Base-by-base conservation (phyloP, 2,329 filamentous ascomycete genomes). In the Botryotinia convoluta region DNA sequence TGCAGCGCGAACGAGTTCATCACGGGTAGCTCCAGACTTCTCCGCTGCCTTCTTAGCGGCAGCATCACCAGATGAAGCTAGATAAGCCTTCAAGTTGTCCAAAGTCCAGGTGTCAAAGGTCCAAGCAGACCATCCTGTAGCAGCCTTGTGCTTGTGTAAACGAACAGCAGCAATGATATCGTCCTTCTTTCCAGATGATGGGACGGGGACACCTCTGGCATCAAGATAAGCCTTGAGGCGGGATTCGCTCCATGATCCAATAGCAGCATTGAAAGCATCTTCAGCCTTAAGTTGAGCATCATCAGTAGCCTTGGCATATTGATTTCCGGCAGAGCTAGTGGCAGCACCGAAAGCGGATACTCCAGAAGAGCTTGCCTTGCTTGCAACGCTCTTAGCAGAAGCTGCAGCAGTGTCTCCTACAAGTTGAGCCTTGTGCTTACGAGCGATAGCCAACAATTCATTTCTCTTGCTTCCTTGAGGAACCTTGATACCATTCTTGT, bases 381-480 rank as follows among this genome's bases (percentile, higher is more conserved):
- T 93, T 59, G 91, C 91, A 74, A 91, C 91, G 71, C 91, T 92
- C 75, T 87, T 90, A 8, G 87, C 87, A 35, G 88, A 89, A 42
- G 87, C 84, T 54, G 87, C 73, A 48, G 76, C 75, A 54, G 87
- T 92, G 79, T 94, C 91, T 74, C 90, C 91, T 29, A 91, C 85
- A 63, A 95, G 85, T 74, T 90, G 85, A 74, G 92, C 91, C 74
- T 93, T 91, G 84, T 97, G 89, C 87, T 96, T 97, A 81, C 95
- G 94, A 76, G 95, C 92, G 75, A 98, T 88, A 71, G 95, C 94
- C 71, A 97, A 86, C 39, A 98, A 88, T 83, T 99, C 95, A 79
- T 98, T 97, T 72, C 77, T 75, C 86, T 92, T 95, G 80, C 93
- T 97, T 65, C 95, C 96, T 81, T 98, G 95, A 16, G 96, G 96